Conservation (phyloP, 805 yeast genomes). For the Teunomyces atbi region DNA sequence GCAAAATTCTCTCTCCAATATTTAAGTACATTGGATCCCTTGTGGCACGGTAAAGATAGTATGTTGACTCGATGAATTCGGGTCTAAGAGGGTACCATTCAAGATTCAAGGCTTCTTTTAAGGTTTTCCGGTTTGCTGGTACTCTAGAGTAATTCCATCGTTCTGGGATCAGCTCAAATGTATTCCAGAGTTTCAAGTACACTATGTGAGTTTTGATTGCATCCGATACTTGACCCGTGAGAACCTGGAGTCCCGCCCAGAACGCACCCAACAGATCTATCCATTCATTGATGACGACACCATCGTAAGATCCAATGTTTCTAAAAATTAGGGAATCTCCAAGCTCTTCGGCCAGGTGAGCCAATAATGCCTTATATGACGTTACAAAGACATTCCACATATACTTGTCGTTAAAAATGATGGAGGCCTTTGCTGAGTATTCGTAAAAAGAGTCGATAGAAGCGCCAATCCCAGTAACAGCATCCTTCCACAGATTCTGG, state of each 20-base stretch:
- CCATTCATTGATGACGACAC: constrained; percentile 59
- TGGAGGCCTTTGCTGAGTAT: constrained; percentile 74
- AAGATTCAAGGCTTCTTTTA: constrained; percentile 44
- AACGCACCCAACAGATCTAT: constrained; percentile 85
- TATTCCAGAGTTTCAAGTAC: constrained; percentile 75
- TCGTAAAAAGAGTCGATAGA: constrained; percentile 90
- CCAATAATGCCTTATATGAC: constrained; percentile 55
- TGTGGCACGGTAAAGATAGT: constrained; percentile 79
- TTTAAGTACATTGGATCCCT: constrained; percentile 78
- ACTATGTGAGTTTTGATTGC: constrained; percentile 63
- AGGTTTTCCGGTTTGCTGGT: background rate
- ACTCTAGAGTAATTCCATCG: constrained; percentile 57
- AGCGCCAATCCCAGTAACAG: constrained; percentile 82
- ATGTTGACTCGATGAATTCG: constrained; percentile 87
- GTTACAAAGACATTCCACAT: constrained; percentile 55
- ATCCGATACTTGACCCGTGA: constrained; percentile 69
- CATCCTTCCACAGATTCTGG: constrained; percentile 53
- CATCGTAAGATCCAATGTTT: constrained; percentile 57
- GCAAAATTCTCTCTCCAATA: constrained; percentile 65
- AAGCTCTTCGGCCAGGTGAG: constrained; percentile 33
- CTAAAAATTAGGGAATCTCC: constrained; percentile 43
- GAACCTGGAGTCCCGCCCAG: constrained; percentile 80
- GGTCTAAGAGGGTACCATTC: constrained; percentile 96
- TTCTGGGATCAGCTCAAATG: constrained; percentile 82
- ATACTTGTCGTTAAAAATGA: constrained; percentile 62